Evolutionary conservation across 768 basidiomycete species (phyloP), one percentile per base, ranked within the genome.

Genomic region (Pleurotus tuber-regium): DNA sequence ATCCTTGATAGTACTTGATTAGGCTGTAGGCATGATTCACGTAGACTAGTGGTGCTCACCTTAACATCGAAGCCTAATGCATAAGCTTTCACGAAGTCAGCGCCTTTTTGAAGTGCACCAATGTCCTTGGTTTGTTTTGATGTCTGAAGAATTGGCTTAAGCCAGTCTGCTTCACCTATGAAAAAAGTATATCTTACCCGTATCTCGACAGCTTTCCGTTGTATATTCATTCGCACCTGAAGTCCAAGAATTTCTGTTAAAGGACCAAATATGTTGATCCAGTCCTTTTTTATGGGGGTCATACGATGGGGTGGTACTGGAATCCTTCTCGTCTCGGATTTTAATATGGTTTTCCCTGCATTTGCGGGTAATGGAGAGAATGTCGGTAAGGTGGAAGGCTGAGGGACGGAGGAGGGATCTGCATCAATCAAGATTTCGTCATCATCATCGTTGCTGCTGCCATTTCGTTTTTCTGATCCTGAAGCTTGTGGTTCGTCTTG

Each of bases 201-300:
- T 52, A 93, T 84, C 73, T 99, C 97, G 4, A 99, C 92, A 63
- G 84, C 84, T 74, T 85, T 81, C 61, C 92, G 76, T 63, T 85
- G 86, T 8, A 92, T 83, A 64, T 99, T 99, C 96, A 99, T 98
- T 62, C 97, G 80, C 25, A 99, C 93, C 75, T 98, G 96, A 54
- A 99, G 70, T 0, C 89, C 92, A 62, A 96, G 73, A 57, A 97
- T 87, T 74, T 99, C 96, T 3, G 96, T 95, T 61, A 99, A 73
- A 0, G 97, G 97, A 0, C 92, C 89, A 64, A 98, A 98, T 52
- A 98, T 84, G 64, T 89, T 90, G 43, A 96, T 77, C 95, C 95
- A 98, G 57, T 97, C 94, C 63, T 89, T 92, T 71, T 97, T 96
- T 49, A 98, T 69, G 2, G 97, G 97, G 8, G 94, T 93, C 92